These are phyloP conservation scores for Plantago major DNA, from an alignment of 257 asterid species.

Conservation along the genomic window DNA sequence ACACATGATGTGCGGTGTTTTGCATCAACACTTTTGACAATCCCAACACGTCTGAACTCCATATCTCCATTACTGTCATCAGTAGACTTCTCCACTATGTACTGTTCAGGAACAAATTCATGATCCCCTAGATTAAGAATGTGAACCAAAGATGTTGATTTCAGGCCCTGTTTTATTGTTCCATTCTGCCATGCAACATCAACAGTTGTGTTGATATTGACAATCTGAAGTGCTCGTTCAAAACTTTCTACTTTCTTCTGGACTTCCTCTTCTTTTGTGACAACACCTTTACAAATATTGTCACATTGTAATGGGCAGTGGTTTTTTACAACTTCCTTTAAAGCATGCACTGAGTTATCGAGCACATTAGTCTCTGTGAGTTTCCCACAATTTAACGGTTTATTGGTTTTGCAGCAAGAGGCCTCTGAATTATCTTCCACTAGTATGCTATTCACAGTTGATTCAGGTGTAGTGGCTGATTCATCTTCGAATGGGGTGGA, in stretches of 20 bases:
- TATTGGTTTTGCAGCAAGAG: slow-evolving; percentile 32
- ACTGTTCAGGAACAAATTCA: slow-evolving; percentile 96
- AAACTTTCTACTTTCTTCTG: slow-evolving; percentile 78
- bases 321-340: slow-evolving; percentile 42
- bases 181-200: slow-evolving; percentile 98
- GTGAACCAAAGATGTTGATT: slow-evolving; percentile 73
- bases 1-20: slow-evolving; percentile 84
- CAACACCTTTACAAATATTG: slow-evolving; percentile 74
- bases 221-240: slow-evolving; percentile 76
- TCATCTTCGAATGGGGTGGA: slow-evolving; percentile 34
- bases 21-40: slow-evolving; percentile 78
- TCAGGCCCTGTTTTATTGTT: slow-evolving; percentile 47
- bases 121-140: slow-evolving; percentile 95
- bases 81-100: slow-evolving; percentile 87
- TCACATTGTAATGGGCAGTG: slow-evolving; percentile 53
- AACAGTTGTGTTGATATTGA: slow-evolving; percentile 63
- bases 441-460: slow-evolving; percentile 32
- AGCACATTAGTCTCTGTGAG: slow-evolving; percentile 36
- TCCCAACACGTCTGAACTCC: slow-evolving; percentile 82
- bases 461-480: slow-evolving; percentile 38
- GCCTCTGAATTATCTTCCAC: slow-evolving; percentile 36
- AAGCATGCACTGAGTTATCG: slow-evolving; percentile 40
- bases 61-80: slow-evolving; percentile 56
- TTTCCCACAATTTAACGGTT: slow-evolving; percentile 19
- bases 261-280: slow-evolving; percentile 73